Conservation (phyloP, 352 stramenopile species). For the Elongisporangium anandrum region DNA sequence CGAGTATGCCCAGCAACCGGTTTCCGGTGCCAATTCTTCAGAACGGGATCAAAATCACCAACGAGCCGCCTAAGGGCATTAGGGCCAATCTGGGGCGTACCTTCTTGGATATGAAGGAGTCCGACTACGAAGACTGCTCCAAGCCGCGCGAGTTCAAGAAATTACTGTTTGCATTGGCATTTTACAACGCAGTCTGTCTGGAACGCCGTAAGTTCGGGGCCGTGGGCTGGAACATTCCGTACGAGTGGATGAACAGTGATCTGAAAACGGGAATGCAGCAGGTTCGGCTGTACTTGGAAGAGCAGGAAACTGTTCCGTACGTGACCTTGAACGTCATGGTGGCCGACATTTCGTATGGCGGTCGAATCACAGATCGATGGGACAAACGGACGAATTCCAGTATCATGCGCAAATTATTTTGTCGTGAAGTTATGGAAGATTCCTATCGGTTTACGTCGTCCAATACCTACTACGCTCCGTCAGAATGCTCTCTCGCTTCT, state of each 20-base stretch:
- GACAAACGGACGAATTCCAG: slow-evolving; percentile 93
- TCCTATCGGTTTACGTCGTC: slow-evolving; percentile 84
- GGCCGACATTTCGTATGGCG: slow-evolving; percentile 94
- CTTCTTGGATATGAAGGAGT: slow-evolving; percentile 91
- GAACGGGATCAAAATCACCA: slow-evolving; percentile 95
- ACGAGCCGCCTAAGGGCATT: slow-evolving; percentile 91
- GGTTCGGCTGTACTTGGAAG: slow-evolving; percentile 90
- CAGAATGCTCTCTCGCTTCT: slow-evolving; percentile 43
- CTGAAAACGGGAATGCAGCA: slow-evolving; percentile 93
- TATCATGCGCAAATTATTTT: slow-evolving; percentile 93
- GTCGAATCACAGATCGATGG: slow-evolving; percentile 92
- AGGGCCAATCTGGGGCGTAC: slow-evolving; percentile 90
- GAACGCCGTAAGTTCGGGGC: slow-evolving; percentile 93
- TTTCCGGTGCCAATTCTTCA: slow-evolving; percentile 94
- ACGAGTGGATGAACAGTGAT: slow-evolving; percentile 96
- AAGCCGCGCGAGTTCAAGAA: slow-evolving; percentile 90
- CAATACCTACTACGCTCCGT: slow-evolving; percentile 73
- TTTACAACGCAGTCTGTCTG: slow-evolving; percentile 94
- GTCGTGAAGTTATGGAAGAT: slow-evolving; percentile 78
- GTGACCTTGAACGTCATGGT: slow-evolving; percentile 94
- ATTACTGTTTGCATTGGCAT: slow-evolving; percentile 87
- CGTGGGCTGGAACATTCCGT: slow-evolving; percentile 95
- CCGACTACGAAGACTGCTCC: slow-evolving; percentile 84
- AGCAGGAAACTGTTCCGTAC: slow-evolving; percentile 91
- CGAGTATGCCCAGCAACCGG: slow-evolving; percentile 87